A percentile compares a stretch with the other conserved stretches of the same genome.
Conservation (phyloP, 768 basidiomycete species). For the Hemileccinum rubropunctum region DNA sequence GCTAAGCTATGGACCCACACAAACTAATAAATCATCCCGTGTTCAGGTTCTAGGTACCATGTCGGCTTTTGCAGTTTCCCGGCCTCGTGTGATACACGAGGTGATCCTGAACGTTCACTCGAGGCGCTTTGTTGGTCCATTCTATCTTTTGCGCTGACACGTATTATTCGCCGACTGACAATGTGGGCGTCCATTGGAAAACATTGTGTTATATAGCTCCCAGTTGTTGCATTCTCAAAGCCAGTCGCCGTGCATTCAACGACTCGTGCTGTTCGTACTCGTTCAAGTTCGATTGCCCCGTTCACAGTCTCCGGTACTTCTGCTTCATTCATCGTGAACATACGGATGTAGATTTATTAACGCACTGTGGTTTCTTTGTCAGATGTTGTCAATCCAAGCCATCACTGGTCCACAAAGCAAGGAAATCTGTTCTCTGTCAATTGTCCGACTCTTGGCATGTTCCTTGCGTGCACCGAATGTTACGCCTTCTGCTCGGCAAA, state of each 20-base stretch:
- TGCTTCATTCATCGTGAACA: not conserved
- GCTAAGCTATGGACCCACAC: not conserved
- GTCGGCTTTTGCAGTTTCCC: not conserved
- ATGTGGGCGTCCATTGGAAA: conserved; percentile 4
- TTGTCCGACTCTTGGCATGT: not conserved
- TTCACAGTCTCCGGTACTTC: not conserved
- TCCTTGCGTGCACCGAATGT: not conserved
- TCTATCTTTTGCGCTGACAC: not conserved
- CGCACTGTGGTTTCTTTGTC: not conserved
- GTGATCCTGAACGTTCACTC: conserved; percentile 11
- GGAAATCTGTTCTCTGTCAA: not conserved
- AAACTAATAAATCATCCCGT: not conserved
- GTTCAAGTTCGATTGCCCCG: not conserved
- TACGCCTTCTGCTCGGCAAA: not conserved
- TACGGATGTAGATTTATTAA: not conserved
- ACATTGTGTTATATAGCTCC: conserved; percentile 1
- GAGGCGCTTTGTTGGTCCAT: conserved; percentile 13
- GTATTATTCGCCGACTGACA: not conserved
- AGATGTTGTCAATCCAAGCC: conserved; percentile 14
- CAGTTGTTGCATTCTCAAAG: not conserved
- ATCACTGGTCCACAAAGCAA: not conserved
- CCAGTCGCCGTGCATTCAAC: not conserved
- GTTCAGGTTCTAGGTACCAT: not conserved
- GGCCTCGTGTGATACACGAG: conserved; percentile 22
- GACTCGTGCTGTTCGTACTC: not conserved